Evolutionary conservation across 202 grass and related monocot genomes (phyloP).

Genomic region (Brachypodium distachyon): DNA sequence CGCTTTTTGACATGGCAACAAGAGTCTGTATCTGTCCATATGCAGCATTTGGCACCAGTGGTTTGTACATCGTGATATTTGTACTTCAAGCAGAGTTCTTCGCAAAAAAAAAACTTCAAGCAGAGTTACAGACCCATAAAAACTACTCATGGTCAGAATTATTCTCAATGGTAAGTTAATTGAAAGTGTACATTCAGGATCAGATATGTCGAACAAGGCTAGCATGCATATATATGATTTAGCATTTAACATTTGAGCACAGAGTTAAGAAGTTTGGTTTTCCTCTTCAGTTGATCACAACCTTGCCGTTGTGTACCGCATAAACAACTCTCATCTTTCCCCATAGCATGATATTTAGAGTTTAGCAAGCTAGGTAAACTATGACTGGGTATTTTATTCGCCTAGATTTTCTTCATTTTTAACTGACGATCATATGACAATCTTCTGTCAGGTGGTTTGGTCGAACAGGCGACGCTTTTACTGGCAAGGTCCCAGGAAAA

Average conservation of each 20-base stretch:
- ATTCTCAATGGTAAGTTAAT: slow-evolving; percentile 19
- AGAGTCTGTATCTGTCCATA: too few species aligned
- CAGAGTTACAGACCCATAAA: background rate
- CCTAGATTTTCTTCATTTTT: background rate
- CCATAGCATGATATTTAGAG: background rate
- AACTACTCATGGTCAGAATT: slow-evolving; percentile 20
- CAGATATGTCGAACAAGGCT: slow-evolving; percentile 7
- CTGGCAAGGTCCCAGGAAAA: slow-evolving; percentile 2
- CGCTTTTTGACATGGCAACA: background rate
- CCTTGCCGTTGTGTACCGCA: background rate
- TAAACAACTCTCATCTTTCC: background rate
- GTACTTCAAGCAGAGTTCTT: background rate
- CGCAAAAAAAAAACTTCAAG: too few species aligned
- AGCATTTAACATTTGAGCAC: background rate
- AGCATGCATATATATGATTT: slow-evolving; percentile 22
- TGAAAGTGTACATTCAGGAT: slow-evolving; percentile 20
- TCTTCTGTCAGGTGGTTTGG: background rate
- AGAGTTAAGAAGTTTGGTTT: background rate
- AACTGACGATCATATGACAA: background rate
- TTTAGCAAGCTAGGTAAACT: background rate
- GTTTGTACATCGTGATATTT: background rate
- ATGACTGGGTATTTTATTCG: background rate
- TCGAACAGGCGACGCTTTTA: slow-evolving; percentile 13
- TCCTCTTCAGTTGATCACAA: background rate
- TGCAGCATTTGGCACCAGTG: background rate